Evolutionary conservation across 805 yeast genomes (phyloP), one percentile per base, ranked within the genome.

Genomic region (Kockiozyma suomiensis): DNA sequence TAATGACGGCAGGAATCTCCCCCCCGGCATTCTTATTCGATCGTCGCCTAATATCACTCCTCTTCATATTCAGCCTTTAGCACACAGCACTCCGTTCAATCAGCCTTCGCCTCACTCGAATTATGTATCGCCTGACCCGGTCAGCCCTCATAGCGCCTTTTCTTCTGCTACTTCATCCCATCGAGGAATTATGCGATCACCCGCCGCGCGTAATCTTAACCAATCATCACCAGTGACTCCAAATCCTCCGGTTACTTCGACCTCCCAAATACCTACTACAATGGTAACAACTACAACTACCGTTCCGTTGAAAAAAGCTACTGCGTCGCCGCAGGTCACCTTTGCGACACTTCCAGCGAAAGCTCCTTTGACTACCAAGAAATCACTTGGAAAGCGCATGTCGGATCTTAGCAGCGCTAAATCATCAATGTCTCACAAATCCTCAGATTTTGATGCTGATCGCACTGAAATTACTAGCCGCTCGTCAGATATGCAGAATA

Each of bases 361-460:
- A 12, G 56, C 56, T 15, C 66, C 66, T 8, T 42, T 58, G 2
- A 63, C 65, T 3, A 63, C 65, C 5, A 63, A 60, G 23, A 54
- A 61, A 32, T 54, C 65, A 7, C 28, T 62, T 4, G 64, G 55
- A 23, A 46, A 47, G 32, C 42, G 58, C 3, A 15, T 48, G 17
- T 38, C 56, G 0, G 58, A 49, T 19, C 23, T 37, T 12, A 59
- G 63, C 50, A 38, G 56, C 21, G 35, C 28, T 15, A 50, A 54
- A 37, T 54, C 58, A 17, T 53, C 52, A 3, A 37, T 52, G 15
- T 45, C 59, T 17, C 35, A 40, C 41, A 50, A 25, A 35, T 49
- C 56, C 4, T 38, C 54, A 17, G 53, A 41, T 25, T 12, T 40
- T 30, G 37, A 33, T 25, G 28, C 19, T 26, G 32, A 45, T 23